These are phyloP conservation scores for Udeniomyces megalosporus DNA, from an alignment of 768 basidiomycete genomes.

Conservation along the genomic window DNA sequence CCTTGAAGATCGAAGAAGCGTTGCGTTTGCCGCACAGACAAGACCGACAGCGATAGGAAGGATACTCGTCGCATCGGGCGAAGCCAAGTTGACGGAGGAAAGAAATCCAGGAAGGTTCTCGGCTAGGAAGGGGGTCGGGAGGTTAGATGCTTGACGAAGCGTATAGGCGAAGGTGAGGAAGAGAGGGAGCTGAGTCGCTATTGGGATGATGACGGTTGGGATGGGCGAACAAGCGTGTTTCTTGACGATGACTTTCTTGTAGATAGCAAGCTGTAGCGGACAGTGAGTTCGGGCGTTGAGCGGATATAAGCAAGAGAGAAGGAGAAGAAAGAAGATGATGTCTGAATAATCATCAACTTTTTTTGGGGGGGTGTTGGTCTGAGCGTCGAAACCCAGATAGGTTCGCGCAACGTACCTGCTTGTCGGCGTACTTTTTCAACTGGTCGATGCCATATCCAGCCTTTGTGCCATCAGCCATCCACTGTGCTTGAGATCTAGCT, in stretches of 20 bases:
- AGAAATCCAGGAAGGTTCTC: neutral
- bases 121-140: neutral
- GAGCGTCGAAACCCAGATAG: neutral
- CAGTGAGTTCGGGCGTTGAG: neutral
- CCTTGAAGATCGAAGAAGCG: neutral
- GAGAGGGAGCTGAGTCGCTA: neutral
- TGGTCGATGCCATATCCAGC: neutral
- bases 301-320: neutral
- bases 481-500: neutral
- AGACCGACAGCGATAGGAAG: neutral
- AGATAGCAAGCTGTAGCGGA: too few species aligned
- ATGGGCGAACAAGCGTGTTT: neutral
- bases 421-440: neutral
- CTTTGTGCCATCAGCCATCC: neutral
- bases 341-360: too few species aligned
- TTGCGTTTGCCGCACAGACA: neutral
- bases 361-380: too few species aligned
- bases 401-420: neutral
- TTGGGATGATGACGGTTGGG: neutral
- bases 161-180: neutral
- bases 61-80: neutral
- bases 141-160: neutral
- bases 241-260: neutral
- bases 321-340: neutral
- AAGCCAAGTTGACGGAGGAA: neutral